Base-by-base conservation (phyloP, 1,284 basidiomycete species). In the Abortiporus biennis region DNA sequence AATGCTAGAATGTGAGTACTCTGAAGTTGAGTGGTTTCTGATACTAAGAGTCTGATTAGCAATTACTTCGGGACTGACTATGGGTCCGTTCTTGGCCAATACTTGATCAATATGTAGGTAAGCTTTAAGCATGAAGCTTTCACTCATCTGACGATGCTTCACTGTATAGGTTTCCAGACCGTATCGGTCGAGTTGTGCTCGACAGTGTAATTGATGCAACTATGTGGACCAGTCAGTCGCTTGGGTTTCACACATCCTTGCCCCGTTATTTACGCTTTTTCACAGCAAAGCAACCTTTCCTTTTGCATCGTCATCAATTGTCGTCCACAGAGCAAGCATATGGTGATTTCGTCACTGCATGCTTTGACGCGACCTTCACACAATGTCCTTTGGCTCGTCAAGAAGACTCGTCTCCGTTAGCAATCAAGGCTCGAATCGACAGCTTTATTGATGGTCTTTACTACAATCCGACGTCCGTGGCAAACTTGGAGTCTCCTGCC, bases 1-100 rank as follows among this genome's bases (percentile, higher is more conserved):
- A 61, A 66, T 27, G 57, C 62, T 0, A 53, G 61, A 27, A 71
- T 74, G 68, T 69, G 47, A 30, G 61, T 52, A 13, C 31, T 40
- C 11, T 45, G 31, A 6, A 45, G 52, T 32, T 53, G 44, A 47
- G 58, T 45, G 40, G 59, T 45, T 9, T 6, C 13, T 24, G 12
- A 3, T 36, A 6, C 3, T 27, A 6, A 32, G 30, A 6, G 44
- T 49, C 54, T 45, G 51, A 47, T 0, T 27, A 56, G 54, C 19
- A 55, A 58, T 42, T 54, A 53, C 49, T 58, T 47, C 17, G 56
- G 56, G n/a, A 33, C 47, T 4, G 54, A 51, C 9, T 58, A 58
- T 30, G 56, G 56, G 2, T 49, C 56, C 2, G 51, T 54, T 30
- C 47, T 58, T 1, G 53, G 55, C 11, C 52, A 55, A 39, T 58